phyloP scores from a whole-genome alignment of 2,329 filamentous ascomycete species.

The Colletotrichum sp. region DNA sequence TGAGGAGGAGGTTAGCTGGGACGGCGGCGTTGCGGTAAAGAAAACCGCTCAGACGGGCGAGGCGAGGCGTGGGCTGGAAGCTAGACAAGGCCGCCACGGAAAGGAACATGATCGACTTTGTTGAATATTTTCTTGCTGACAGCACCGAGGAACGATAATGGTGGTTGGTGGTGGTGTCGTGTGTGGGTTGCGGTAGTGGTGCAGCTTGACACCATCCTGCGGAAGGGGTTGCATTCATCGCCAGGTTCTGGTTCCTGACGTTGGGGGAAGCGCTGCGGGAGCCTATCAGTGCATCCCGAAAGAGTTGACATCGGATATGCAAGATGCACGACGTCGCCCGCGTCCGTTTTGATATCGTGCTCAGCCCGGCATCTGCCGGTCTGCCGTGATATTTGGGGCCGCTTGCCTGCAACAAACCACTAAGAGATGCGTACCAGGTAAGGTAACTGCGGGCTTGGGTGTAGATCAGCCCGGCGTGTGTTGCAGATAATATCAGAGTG shows the following conservation, averaged over 20 bases:
- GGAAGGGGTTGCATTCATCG: constrained; percentile 15
- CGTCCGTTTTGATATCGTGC: constrained; percentile 3
- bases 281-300: constrained; percentile 3
- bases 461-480: not conserved
- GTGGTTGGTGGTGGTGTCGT: not conserved
- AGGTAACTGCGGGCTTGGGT: not conserved
- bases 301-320: constrained; percentile 9
- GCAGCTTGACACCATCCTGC: constrained; percentile 13
- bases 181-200: not conserved
- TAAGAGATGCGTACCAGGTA: not conserved
- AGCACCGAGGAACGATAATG: not conserved
- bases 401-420: not conserved
- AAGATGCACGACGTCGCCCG: not conserved
- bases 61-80: constrained; percentile 1
- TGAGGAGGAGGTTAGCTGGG: not conserved
- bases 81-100: not conserved
- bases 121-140: not conserved
- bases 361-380: constrained; percentile 15
- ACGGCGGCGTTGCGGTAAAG: not conserved
- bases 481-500: constrained; percentile 5
- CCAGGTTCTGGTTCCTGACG: constrained; percentile 6
- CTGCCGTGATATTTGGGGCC: not conserved
- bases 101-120: constrained; percentile 6
- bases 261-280: not conserved
- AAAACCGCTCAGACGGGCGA: not conserved